phyloP scores from a whole-genome alignment of 2,329 filamentous ascomycete species.

The Aspergillus piperis region DNA sequence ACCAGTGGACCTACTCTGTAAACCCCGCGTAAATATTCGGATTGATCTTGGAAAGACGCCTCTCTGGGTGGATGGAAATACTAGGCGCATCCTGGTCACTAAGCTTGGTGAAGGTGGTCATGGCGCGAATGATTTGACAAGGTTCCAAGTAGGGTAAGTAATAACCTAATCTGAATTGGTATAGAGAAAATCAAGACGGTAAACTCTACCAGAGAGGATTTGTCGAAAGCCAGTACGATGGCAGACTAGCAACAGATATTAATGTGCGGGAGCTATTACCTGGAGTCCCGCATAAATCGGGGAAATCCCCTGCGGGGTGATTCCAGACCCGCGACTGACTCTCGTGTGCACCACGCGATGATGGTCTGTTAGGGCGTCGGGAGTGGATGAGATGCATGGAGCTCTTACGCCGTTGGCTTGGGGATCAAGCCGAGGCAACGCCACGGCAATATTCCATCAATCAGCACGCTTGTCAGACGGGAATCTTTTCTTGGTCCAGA shows the following conservation, averaged over 20 bases:
- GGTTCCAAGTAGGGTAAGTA: neutral
- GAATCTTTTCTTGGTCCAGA: slow-evolving; percentile 7
- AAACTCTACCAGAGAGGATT: slow-evolving; percentile 3
- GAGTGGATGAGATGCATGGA: neutral
- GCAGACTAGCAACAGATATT: slow-evolving; percentile 20
- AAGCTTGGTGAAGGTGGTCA: slow-evolving; percentile 74
- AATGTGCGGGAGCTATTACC: slow-evolving; percentile 18
- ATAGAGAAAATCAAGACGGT: neutral
- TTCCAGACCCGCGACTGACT: slow-evolving; percentile 12
- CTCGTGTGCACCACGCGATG: neutral
- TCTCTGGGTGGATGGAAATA: slow-evolving; percentile 65
- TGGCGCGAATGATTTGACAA: slow-evolving; percentile 36
- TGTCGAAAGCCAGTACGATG: slow-evolving; percentile 9
- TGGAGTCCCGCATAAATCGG: slow-evolving; percentile 22
- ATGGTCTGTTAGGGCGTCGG: slow-evolving; percentile 2
- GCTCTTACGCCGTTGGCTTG: slow-evolving; percentile 17
- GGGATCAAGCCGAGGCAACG: slow-evolving; percentile 17
- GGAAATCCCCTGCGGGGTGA: slow-evolving; percentile 37
- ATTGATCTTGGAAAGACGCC: slow-evolving; percentile 72
- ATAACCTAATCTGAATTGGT: slow-evolving; percentile 15
- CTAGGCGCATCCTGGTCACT: slow-evolving; percentile 60
- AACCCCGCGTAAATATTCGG: slow-evolving; percentile 83
- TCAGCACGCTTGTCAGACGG: slow-evolving; percentile 16
- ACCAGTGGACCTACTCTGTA: slow-evolving; percentile 64
- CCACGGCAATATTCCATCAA: slow-evolving; percentile 27